Percentiles rank a stretch among this genome's conserved stretches.
These are phyloP conservation scores for Neopestalotiopsis sp. DNA, from an alignment of 2,329 filamentous ascomycete species.

Conservation along the genomic window DNA sequence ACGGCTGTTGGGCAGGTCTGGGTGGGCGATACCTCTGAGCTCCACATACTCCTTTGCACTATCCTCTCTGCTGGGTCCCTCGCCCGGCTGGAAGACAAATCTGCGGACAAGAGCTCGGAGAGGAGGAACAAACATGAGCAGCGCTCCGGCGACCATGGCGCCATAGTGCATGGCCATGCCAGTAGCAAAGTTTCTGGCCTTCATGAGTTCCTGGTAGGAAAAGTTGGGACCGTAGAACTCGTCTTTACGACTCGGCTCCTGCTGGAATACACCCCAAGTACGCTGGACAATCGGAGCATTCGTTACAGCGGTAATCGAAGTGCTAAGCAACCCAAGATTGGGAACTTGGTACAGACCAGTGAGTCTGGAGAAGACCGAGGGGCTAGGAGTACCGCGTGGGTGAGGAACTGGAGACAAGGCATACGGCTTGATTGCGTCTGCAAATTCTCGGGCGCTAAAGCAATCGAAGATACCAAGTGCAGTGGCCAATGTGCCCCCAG, in stretches of 20 bases:
- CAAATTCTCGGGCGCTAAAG: slow-evolving; percentile 54
- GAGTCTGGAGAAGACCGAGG: slow-evolving; percentile 49
- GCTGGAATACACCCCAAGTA: slow-evolving; percentile 65
- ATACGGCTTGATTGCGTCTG: slow-evolving; percentile 53
- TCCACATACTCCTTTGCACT: slow-evolving; percentile 64
- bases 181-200: slow-evolving; percentile 51
- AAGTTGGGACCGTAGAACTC: slow-evolving; percentile 67
- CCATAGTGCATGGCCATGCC: slow-evolving; percentile 57
- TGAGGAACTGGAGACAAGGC: slow-evolving; percentile 62
- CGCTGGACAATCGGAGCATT: slow-evolving; percentile 63
- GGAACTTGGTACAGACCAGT: slow-evolving; percentile 56
- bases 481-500: slow-evolving; percentile 73
- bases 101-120: slow-evolving; percentile 50
- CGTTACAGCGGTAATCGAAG: slow-evolving; percentile 52
- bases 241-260: slow-evolving; percentile 46
- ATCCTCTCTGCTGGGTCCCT: slow-evolving; percentile 57
- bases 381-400: slow-evolving; percentile 34
- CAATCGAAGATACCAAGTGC: slow-evolving; percentile 63
- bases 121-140: slow-evolving; percentile 50
- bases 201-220: slow-evolving; percentile 59
- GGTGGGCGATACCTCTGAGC: slow-evolving; percentile 67
- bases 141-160: slow-evolving; percentile 45
- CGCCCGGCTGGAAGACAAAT: slow-evolving; percentile 57
- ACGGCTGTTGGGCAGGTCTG: slow-evolving; percentile 49
- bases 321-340: slow-evolving; percentile 60